These are phyloP conservation scores for Ophiostoma piceae DNA, from an alignment of 2,329 filamentous ascomycete species.

Conservation along the genomic window DNA sequence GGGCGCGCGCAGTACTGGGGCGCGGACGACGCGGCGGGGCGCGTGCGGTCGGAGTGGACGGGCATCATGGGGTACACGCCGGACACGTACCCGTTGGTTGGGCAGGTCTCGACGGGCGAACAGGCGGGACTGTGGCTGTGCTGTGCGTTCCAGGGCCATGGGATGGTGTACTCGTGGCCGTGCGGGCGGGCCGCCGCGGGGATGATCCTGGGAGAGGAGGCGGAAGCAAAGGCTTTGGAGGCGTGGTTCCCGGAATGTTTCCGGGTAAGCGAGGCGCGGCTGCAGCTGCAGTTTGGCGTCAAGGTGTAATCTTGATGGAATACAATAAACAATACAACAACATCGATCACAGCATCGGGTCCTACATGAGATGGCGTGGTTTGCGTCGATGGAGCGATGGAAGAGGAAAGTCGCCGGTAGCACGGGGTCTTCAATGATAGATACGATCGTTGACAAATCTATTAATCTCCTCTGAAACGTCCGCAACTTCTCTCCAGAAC, in stretches of 20 bases:
- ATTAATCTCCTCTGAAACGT: too few species aligned
- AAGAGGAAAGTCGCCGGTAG: too few species aligned
- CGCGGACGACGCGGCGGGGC: slow-evolving; percentile 37
- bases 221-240: slow-evolving; percentile 32
- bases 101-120: slow-evolving; percentile 42
- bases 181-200: slow-evolving; percentile 52
- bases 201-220: slow-evolving; percentile 42
- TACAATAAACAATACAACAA: too few species aligned
- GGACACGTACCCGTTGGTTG: slow-evolving; percentile 51
- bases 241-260: slow-evolving; percentile 53
- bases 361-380: too few species aligned
- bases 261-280: slow-evolving; percentile 42
- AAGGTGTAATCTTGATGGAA: background rate
- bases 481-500: too few species aligned
- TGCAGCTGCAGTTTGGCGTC: slow-evolving; percentile 28
- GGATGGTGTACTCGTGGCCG: slow-evolving; percentile 60
- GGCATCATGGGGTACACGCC: slow-evolving; percentile 54
- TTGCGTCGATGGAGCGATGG: too few species aligned
- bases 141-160: slow-evolving; percentile 61
- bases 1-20: slow-evolving; percentile 45
- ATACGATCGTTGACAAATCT: too few species aligned
- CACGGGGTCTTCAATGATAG: too few species aligned
- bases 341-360: too few species aligned
- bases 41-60: slow-evolving; percentile 43
- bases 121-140: slow-evolving; percentile 46